These are phyloP conservation scores for Epichloe brachyelytri DNA, from an alignment of 2,329 filamentous ascomycete genomes.

Conservation along the genomic window DNA sequence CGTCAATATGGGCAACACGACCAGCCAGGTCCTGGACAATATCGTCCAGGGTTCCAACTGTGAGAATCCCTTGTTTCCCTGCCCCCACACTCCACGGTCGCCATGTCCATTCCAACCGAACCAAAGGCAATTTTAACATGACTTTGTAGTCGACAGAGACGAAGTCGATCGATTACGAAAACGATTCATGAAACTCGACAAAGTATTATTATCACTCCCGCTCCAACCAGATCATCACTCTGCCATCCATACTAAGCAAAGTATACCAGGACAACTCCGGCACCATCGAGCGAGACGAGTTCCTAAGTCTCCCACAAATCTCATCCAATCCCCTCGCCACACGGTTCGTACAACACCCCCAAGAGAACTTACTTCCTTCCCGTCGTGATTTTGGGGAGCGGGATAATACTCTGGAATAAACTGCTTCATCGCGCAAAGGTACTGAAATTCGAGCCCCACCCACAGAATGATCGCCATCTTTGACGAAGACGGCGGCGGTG, in stretches of 20 bases:
- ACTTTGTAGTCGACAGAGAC: conserved; percentile 70
- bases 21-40: conserved; percentile 72
- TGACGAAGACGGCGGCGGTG: conserved; percentile 93
- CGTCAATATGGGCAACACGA: conserved; percentile 50
- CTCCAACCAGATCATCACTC: neutral
- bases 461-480: conserved; percentile 97
- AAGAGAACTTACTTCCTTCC: too few species aligned
- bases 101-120: neutral
- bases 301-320: conserved; percentile 92
- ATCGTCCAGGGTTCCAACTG: conserved; percentile 97
- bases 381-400: too few species aligned
- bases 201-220: conserved; percentile 38
- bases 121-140: conserved; percentile 3
- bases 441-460: neutral
- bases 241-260: neutral
- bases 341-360: conserved; percentile 1
- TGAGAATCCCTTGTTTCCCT: conserved; percentile 26
- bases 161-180: conserved; percentile 93
- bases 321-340: conserved; percentile 95
- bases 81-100: too few species aligned
- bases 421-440: neutral
- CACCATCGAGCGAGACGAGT: conserved; percentile 97
- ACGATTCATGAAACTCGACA: conserved; percentile 98
- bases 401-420: too few species aligned
- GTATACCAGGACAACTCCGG: conserved; percentile 78